Base-by-base conservation (phyloP, 2,329 filamentous ascomycete genomes). In the Trichoderma oligosporum region DNA sequence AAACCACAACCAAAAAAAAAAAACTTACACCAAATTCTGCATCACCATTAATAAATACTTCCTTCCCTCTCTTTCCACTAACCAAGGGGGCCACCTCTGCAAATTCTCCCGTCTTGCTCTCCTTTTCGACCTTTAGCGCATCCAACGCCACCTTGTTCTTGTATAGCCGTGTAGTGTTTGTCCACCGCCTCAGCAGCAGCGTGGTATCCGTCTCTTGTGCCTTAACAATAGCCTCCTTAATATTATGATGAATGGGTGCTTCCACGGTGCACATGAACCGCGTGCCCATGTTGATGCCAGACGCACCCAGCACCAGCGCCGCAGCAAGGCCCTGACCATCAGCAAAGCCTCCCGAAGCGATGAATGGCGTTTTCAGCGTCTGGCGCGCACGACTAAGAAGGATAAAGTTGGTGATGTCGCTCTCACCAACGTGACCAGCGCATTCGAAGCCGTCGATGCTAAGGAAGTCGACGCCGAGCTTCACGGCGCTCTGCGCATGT, bases 361-460 rank as follows among this genome's bases (percentile, higher is more conserved):
- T 96, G 72, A 97, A 99, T 0, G 94, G 94, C 8, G 95, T 83
- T 33, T 82, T 82, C 35, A 99, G 83, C 1, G 85, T 82, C 76
- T 97, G 94, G 12, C 94, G 82, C 11, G 94, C 93, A 60, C 88
- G 82, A 72, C 85, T 88, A 51, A 97, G 82, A 18, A 99, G 82
- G 68, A 94, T 92, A 71, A 94, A 91, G 76, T 94, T 94, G 60
- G 89, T 92, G 65, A 94, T 91, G 73, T 94, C 90, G 59, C 82
- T 86, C 78, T 94, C 89, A 70, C 89, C 89, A 56, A 94, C 89
- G 77, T 94, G 89, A 63, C 82, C 94, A 41, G 91, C 94, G 76
- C 94, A 99, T 74, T 99, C 94, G 70, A 99, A 97, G 41, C 94
- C 94, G 70, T 99, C 94, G 66, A 99, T 97, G 64, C 87, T 92